Evolutionary conservation across 2,329 filamentous ascomycete genomes (phyloP).

Genomic region (Coniochaeta ligniaria): DNA sequence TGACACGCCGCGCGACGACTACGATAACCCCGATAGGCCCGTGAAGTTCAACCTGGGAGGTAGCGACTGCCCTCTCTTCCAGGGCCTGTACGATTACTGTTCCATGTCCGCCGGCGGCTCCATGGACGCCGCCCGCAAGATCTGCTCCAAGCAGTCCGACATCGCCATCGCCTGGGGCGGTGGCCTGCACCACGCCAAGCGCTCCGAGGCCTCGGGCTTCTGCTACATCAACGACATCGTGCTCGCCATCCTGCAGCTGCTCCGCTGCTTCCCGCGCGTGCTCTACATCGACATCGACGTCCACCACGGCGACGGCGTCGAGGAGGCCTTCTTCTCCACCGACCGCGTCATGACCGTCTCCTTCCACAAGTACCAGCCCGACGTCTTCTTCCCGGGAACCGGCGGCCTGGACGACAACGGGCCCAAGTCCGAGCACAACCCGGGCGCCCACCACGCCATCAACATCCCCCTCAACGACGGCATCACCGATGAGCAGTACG

Average conservation of each 20-base stretch:
- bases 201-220: slow-evolving; percentile 87
- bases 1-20: slow-evolving; percentile 56
- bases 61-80: slow-evolving; percentile 93
- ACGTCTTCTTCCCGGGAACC: slow-evolving; percentile 82
- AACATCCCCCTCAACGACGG: slow-evolving; percentile 89
- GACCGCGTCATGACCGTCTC: slow-evolving; percentile 85
- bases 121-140: slow-evolving; percentile 82
- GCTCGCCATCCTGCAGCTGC: slow-evolving; percentile 79
- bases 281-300: slow-evolving; percentile 92
- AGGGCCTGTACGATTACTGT: slow-evolving; percentile 92
- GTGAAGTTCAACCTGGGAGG: slow-evolving; percentile 79
- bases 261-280: slow-evolving; percentile 75
- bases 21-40: slow-evolving; percentile 54
- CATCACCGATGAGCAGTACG: slow-evolving; percentile 86
- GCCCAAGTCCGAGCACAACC: slow-evolving; percentile 73
- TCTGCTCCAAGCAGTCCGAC: slow-evolving; percentile 79
- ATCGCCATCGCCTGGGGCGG: slow-evolving; percentile 98
- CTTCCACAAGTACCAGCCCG: slow-evolving; percentile 91
- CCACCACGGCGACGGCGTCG: slow-evolving; percentile 79
- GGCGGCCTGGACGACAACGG: slow-evolving; percentile 83
- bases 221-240: slow-evolving; percentile 99
- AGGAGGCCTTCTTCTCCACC: slow-evolving; percentile 78
- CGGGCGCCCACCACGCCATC: slow-evolving; percentile 80
- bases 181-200: slow-evolving; percentile 93
- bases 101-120: slow-evolving; percentile 88